Percentiles rank a stretch among this genome's conserved stretches.
phyloP scores from a whole-genome alignment of 2,329 filamentous ascomycete species.

The Bipolaris bicolor region DNA sequence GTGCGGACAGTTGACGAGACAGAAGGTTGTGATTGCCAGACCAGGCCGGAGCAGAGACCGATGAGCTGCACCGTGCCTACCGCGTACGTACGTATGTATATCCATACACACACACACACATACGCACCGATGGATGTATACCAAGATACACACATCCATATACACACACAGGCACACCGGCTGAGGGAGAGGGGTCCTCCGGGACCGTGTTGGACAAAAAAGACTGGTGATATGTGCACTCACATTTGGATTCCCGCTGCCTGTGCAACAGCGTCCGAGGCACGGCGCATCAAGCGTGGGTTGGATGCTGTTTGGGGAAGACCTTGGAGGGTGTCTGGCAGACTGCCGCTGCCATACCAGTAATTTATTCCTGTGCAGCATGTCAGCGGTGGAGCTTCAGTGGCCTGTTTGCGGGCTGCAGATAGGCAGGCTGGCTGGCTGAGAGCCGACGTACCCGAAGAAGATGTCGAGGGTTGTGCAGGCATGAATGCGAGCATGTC shows the following conservation, averaged over 20 bases:
- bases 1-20: not conserved
- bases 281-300: constrained; percentile 41
- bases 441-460: constrained; percentile 36
- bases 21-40: not conserved
- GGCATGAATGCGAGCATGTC: constrained; percentile 49
- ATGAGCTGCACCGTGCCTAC: constrained; percentile 4
- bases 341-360: constrained; percentile 42
- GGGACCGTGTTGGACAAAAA: constrained; percentile 1
- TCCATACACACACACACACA: too few species aligned
- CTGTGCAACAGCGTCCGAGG: constrained; percentile 42
- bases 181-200: not conserved
- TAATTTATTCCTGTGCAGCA: constrained; percentile 35
- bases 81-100: not conserved
- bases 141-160: too few species aligned
- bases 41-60: constrained; percentile 3
- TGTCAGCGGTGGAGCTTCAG: constrained; percentile 16
- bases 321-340: constrained; percentile 39
- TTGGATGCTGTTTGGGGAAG: constrained; percentile 31
- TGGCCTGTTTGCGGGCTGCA: not conserved
- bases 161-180: too few species aligned
- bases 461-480: constrained; percentile 43
- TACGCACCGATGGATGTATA: too few species aligned
- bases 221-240: constrained; percentile 13
- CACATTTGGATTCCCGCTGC: constrained; percentile 40
- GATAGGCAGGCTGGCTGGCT: constrained; percentile 1